Evolutionary conservation across 169 alveolate genomes (phyloP), one percentile per base, ranked within the genome.

Genomic region (Theileria parva): DNA sequence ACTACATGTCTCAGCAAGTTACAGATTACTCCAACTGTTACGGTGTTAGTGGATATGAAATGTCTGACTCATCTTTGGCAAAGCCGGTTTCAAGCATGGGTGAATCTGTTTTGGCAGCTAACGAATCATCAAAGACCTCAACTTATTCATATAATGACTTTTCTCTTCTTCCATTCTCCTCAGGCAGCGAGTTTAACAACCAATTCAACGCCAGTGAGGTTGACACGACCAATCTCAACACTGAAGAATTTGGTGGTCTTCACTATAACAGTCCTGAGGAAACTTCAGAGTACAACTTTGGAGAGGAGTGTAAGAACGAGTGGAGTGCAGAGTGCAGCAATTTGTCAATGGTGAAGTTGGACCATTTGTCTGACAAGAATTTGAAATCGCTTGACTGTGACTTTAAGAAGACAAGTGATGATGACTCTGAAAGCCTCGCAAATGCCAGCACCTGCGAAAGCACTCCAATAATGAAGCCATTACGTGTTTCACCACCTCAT

Each of bases 381-480:
- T 59, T 59, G 67, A 63, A 63, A 28, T 63, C 71, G 23, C 51
- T 21, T 15, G 53, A 44, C 17, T 44, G 2, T 44, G 53, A 44
- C 53, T 17, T 15, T 15, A 63, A 63, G 50, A 21, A 63, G 51
- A 21, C 39, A 28, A 17, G 17, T 17, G 39, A 69, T 7, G 80
- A 73, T 27, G 80, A 73, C 23, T 1, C 32, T 6, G 63, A 59
- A 44, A 59, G 73, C 63, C 27, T 73, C 3, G 70, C 80, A 17
- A 73, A 73, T 30, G 70, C 70, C 34, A 59, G 73, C 34, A 73
- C 80, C 23, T 53, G 77, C 63, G 80, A 73, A 13, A 44, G 13
- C 69, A 73, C 80, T 3, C 80, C 80, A 73, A 13, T 73, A 9
- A n/a, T 73, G 51, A 23, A 13, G 17, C 80, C 80, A 69, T 63